Evolutionary conservation across 257 asterid species (phyloP), one percentile per base, ranked within the genome.

Genomic region (Perilla frutescens): DNA sequence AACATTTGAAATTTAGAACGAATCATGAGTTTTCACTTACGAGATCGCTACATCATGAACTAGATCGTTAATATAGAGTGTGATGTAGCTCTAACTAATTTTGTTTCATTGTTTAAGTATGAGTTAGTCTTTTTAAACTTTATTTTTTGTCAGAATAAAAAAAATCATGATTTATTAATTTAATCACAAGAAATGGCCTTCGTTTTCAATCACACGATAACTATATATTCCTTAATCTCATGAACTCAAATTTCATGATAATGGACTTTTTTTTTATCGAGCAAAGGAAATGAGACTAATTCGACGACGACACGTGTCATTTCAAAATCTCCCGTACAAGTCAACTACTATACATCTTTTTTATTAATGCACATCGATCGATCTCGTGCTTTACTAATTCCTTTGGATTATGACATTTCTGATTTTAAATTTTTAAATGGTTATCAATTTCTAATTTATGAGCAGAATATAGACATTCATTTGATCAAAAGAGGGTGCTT

Each of bases 221-320:
- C 8, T 55, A 10, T 8, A 10, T 8, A n/a, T 56, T 55, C 41
- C 49, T 63, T 62, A 57, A 8, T 65, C 37, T 64, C n/a, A 44
- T 50, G n/a, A 72, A 58, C 72, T 57, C 45, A 66, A 20, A 63
- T 70, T 70, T 50, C 72, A 69, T 68, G 47, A 56, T 66, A 48
- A 71, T 61, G 62, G 49, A 70, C 72, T 44, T 79, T 76, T 76
- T 60, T 76, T 76, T 69, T 44, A 40, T 57, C 66, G 58, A 78
- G 62, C 55, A 31, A 62, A 11, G 13, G 32, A 64, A 53, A 66
- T 43, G 20, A 32, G 39, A 34, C 62, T 57, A 45, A 68, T 82
- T 62, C 56, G 31, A 45, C 49, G 15, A 10, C 2, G 76, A 82
- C 73, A 78, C 81, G 80, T 82, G 81, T 15, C 74, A 40, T 74